These are phyloP conservation scores for Pseudonitzschia multiseries DNA, from an alignment of 108 stramenopile species.

Conservation along the genomic window DNA sequence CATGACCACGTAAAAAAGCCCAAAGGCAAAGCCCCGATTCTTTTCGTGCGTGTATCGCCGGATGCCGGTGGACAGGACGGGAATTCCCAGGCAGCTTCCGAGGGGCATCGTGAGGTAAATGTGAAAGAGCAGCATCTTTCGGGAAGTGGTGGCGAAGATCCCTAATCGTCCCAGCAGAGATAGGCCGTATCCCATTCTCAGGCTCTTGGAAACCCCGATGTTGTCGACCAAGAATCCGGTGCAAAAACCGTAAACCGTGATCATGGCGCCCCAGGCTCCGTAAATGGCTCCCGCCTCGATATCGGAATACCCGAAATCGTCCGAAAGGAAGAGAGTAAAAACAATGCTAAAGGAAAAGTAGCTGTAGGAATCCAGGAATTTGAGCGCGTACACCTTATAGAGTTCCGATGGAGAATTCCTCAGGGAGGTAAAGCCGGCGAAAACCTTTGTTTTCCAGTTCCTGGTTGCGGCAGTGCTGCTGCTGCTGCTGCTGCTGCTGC, in stretches of 20 bases:
- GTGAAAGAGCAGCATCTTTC: slow-evolving; percentile 38
- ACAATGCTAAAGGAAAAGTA: slow-evolving; percentile 65
- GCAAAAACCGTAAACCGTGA: slow-evolving; percentile 63
- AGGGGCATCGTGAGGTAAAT: slow-evolving; percentile 45
- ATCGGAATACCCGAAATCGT: slow-evolving; percentile 59
- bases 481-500: not conserved
- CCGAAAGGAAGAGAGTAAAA: slow-evolving; percentile 57
- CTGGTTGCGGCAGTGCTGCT: too few relatives aligned
- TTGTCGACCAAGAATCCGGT: slow-evolving; percentile 65
- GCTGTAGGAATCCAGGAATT: slow-evolving; percentile 69
- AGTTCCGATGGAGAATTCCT: slow-evolving; percentile 55
- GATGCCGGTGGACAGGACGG: slow-evolving; percentile 64
- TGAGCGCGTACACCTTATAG: slow-evolving; percentile 56
- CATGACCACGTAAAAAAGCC: slow-evolving; percentile 82
- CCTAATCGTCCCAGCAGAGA: slow-evolving; percentile 40
- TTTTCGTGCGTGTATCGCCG: slow-evolving; percentile 59
- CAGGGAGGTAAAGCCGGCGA: slow-evolving; percentile 47
- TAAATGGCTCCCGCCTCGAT: slow-evolving; percentile 64
- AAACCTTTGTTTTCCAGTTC: not conserved
- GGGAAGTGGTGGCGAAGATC: slow-evolving; percentile 48
- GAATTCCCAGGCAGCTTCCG: slow-evolving; percentile 70
- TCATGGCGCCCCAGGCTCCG: slow-evolving; percentile 66
- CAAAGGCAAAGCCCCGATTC: slow-evolving; percentile 84
- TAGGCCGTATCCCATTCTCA: slow-evolving; percentile 52
- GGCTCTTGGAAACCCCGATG: slow-evolving; percentile 56